Evolutionary conservation across 2,329 filamentous ascomycete genomes (phyloP).

Genomic region (Fusarium sp.): DNA sequence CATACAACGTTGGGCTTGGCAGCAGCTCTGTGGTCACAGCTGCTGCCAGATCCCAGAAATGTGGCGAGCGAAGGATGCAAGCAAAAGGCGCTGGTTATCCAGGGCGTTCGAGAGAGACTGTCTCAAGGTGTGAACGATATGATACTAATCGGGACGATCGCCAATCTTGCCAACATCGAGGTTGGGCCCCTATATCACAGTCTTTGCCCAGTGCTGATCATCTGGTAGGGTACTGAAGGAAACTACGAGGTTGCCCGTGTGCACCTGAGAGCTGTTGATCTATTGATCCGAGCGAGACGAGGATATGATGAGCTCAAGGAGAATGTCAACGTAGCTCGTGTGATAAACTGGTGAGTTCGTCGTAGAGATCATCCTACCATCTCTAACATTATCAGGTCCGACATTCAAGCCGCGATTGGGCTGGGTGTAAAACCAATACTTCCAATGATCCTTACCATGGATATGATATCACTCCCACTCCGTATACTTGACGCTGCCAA

Average conservation of each 20-base stretch:
- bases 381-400: conserved; percentile 21
- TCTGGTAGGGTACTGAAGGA: conserved; percentile 15
- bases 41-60: conserved; percentile 3
- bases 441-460: conserved; percentile 18
- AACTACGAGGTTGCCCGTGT: conserved; percentile 19
- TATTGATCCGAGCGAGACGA: conserved; percentile 12
- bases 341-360: conserved; percentile 19
- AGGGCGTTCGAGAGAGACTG: conserved; percentile 15
- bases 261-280: conserved; percentile 25
- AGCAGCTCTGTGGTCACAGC: conserved; percentile 20
- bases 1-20: conserved; percentile 29
- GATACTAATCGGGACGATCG: conserved; percentile 23
- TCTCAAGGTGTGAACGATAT: conserved; percentile 6
- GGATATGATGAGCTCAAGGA: conserved; percentile 16
- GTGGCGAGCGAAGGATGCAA: conserved; percentile 16
- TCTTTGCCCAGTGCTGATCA: neutral
- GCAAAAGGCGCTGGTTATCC: conserved; percentile 22
- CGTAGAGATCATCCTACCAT: neutral
- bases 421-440: conserved; percentile 22
- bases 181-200: neutral
- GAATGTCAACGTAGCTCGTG: conserved; percentile 26
- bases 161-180: conserved; percentile 31
- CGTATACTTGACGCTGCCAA: conserved; percentile 14
- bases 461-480: conserved; percentile 16
- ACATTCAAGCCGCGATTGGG: conserved; percentile 27